Base-by-base conservation (phyloP, 108 stramenopile species). In the Ochromonas danica region DNA sequence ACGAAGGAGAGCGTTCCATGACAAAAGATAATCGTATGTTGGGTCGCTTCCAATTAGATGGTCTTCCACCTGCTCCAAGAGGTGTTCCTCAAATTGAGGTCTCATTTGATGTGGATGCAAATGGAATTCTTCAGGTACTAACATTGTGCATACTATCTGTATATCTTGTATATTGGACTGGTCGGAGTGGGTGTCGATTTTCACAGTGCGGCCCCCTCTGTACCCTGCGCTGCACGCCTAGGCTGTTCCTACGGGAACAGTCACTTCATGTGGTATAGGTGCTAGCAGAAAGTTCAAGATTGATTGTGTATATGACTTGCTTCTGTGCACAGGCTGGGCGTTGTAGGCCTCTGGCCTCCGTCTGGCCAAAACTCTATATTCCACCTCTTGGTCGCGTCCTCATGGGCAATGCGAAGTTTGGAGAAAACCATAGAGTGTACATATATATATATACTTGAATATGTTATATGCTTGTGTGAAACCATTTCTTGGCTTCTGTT, bases 1-100 rank as follows among this genome's bases (percentile, higher is more conserved):
- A 89, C 79, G 96, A 98, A 85, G 97, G 97, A 61, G 97, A 98
- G 82, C 93, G 97, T 63, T 80, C 91, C 51, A 94, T 93, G 94
- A 95, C 93, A 30, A 93, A 94, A 78, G 92, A 96, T 82, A 98
- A 98, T 80, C 94, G 92, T 71, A 82, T 91, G 0, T 88, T 98
- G 39, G 97, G 97, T 82, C 88, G 93, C 81, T 98, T 98, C 80
- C 94, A 96, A 80, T 92, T 98, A 40, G 88, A 87, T 39, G 95
- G 93, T 17, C 91, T 98, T 40, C 95, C 96, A 14, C 94, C 95
- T 0, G 94, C 93, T 2, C 96, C 96, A 28, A 89, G 96, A 36
- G 97, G 97, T 39, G 90, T 89, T 17, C 93, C 95, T 0, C 93
- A 96, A 81, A 95, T 98, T 72, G 93, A 96, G 77, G 95, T 98